phyloP scores from a whole-genome alignment of 176 grass and related monocot species.

The Eragrostis curvula region DNA sequence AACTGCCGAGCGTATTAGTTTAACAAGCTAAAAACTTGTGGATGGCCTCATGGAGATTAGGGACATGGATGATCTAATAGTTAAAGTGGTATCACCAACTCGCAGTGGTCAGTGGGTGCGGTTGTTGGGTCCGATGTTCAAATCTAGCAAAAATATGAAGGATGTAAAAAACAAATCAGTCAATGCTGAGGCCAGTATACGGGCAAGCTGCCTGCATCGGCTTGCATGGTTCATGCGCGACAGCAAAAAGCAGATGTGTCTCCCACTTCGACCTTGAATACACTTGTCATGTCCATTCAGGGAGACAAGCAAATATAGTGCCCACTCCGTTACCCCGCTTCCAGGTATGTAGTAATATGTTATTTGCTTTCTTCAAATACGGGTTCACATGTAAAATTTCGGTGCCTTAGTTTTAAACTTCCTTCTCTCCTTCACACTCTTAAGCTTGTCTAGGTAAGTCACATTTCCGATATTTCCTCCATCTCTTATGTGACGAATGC shows the following conservation, averaged over 20 bases:
- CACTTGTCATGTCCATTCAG: background rate
- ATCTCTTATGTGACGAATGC: background rate
- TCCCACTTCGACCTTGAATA: background rate
- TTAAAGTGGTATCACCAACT: background rate
- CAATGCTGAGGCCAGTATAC: background rate
- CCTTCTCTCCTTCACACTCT: too few relatives aligned
- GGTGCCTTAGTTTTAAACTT: too few relatives aligned
- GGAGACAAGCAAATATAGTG: background rate
- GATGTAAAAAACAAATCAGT: conserved; percentile 15
- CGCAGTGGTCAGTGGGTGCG: background rate
- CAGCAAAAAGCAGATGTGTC: background rate
- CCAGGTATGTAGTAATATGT: too few relatives aligned
- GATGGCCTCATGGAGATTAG: too few relatives aligned
- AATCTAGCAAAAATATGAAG: background rate
- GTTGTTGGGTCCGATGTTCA: conserved; percentile 7
- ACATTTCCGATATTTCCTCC: too few relatives aligned
- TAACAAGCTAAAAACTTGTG: background rate
- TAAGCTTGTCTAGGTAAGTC: too few relatives aligned
- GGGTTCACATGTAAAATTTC: too few relatives aligned
- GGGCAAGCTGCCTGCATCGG: background rate
- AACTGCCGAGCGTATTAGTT: background rate
- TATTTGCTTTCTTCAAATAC: too few relatives aligned
- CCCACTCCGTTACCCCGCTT: too few relatives aligned
- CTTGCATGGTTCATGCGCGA: conserved; percentile 20
- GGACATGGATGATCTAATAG: background rate